Evolutionary conservation across 208 protist genomes (phyloP), one percentile per base, ranked within the genome.

Genomic region (Trypanosoma rangeli): DNA sequence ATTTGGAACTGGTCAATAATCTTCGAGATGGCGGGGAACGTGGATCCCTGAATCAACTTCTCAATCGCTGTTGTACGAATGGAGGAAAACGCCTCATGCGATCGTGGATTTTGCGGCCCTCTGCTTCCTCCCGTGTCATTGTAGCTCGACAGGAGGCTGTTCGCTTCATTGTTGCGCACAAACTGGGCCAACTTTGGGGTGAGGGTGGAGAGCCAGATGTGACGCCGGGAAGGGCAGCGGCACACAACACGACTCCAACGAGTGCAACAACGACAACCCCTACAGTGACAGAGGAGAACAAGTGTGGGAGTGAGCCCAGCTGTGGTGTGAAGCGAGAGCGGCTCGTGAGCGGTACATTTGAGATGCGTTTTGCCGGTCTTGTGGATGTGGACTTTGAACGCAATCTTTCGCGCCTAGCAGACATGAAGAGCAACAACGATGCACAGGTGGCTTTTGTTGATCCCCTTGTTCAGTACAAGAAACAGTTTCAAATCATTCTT

Each of bases 1-100:
- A 94, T 65, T 66, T 96, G 26, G 88, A 96, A 73, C 59, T 96
- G 16, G 73, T 93, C 18, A 75, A 61, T n/a, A 96, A 96, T 55
- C 68, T 93, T n/a, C 76, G 84, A 10, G 91, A 96, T 69, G 85
- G 85, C 18, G 68, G 73, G 37, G 86, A 83, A 58, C 85, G 69
- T n/a, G 74, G 86, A 28, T 88, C 87, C n/a, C 58, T 96, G 55
- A 78, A 90, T 57, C 60, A 82, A 42, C 82, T 78, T 37, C 48
- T 96, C 13, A 93, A 93, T 61, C 73, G 69, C 31, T 94, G 88
- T 67, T 75, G 55, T 35, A 93, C 91, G 1, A 93, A 90, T 74
- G 87, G 86, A 55, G 91, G 91, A 24, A 87, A 82, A 31, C 83
- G 92, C 37, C 79, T 95, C 18, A 87, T 97, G 46, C 84, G 87